Evolutionary conservation across 257 asterid genomes (phyloP).

Genomic region (Solanum megistacrolobum): DNA sequence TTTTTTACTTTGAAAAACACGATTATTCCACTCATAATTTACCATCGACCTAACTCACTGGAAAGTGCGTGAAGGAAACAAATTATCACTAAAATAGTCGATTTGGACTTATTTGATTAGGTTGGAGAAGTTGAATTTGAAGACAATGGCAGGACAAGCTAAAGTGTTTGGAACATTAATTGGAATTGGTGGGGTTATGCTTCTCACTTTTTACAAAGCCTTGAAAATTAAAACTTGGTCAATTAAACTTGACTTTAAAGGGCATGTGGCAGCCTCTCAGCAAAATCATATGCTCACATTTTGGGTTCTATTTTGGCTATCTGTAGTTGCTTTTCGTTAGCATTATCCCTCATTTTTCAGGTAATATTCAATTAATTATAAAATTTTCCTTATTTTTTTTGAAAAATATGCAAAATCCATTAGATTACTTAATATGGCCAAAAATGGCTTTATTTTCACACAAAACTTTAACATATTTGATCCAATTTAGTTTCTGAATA

Average conservation of each 20-base stretch:
- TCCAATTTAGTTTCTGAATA: not conserved
- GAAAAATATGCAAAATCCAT: not conserved
- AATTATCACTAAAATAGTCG: too few species aligned
- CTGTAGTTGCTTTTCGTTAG: slow-evolving; percentile 14
- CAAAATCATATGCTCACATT: slow-evolving; percentile 2
- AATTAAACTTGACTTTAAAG: slow-evolving; percentile 5
- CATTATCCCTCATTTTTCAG: slow-evolving; percentile 47
- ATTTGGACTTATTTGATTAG: too few species aligned
- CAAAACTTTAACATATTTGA: not conserved
- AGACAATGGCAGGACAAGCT: too few species aligned
- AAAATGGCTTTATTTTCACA: not conserved
- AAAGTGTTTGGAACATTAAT: too few species aligned
- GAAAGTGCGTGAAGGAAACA: too few species aligned
- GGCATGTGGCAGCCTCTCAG: slow-evolving; percentile 19
- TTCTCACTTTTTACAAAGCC: too few species aligned
- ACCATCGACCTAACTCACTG: too few species aligned
- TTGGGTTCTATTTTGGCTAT: slow-evolving; percentile 46
- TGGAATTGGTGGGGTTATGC: too few species aligned
- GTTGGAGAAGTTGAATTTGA: too few species aligned
- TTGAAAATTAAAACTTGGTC: slow-evolving; percentile 28
- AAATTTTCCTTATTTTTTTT: not conserved
- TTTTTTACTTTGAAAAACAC: too few species aligned
- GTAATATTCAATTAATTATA: slow-evolving; percentile 1
- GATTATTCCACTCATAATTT: too few species aligned
- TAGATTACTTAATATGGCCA: not conserved